Evolutionary conservation across 768 basidiomycete genomes (phyloP), one percentile per base, ranked within the genome.

Genomic region (Termitomyces bulborhizus): DNA sequence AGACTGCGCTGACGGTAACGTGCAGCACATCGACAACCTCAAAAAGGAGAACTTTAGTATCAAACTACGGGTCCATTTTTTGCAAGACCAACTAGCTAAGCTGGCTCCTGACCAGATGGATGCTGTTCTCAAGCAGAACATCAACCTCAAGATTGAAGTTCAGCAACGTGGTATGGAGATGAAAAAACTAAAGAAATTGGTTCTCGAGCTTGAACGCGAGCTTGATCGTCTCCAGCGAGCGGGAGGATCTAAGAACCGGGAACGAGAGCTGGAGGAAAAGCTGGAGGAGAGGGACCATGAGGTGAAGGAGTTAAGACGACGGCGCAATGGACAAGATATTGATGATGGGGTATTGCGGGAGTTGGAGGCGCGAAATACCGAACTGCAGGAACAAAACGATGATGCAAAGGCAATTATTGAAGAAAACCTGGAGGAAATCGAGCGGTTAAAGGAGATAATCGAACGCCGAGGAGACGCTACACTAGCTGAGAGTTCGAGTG

Each of bases 11-110:
- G 40, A 55, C 26, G 36, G 48, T 26, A 37, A 39, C 36, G 36
- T 49, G 18, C 44, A 98, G 95, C 90, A 95, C 69, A 92, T 97
- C 66, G 93, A 98, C 71, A 85, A 85, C 58, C 82, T 94, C 64
- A 94, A 96, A 75, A 97, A 95, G 69, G 95, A 98, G 69, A 96
- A 96, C 76, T 98, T 98, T 69, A 88, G 87, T 65, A 86, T 99
- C 67, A 97, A 98, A 69, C 81, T 98, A 50, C 90, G 93, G 56
- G 90, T 98, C 3, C 93, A 97, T 66, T 96, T 97, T 67, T 81
- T 97, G 42, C 92, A 98, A 69, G 93, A 98, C 64, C 86, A 91
- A 44, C 80, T 99, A 15, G 88, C 88, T 2, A 85, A 91, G 63
- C 83, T 94, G 46, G 89, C 90, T 0, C 93, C 93, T 0, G 93